Base-by-base conservation (phyloP, 257 asterid genomes). In the Thymus mandschuricus region DNA sequence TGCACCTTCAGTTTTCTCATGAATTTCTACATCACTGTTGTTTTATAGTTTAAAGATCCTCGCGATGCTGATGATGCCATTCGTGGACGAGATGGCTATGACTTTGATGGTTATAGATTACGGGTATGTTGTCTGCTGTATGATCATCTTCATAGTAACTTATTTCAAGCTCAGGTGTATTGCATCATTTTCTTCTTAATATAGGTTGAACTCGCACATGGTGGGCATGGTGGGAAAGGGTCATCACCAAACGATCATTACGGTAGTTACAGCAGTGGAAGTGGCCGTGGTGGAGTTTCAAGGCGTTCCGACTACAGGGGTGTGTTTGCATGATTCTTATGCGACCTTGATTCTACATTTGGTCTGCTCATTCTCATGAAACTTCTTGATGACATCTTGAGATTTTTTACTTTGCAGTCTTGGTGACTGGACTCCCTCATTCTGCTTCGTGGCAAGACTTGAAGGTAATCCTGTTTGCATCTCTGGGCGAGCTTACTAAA, bases 361-460 rank as follows among this genome's bases (percentile, higher is more conserved):
- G 10, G 64, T 11, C 54, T 54, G 38, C 41, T 69, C 55, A 33
- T 13, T 1, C 35, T 30, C 9, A 31, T 55, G 57, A 12, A 41
- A 40, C 31, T 31, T 69, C 29, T 43, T 64, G 38, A 64, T 44
- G 28, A 59, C 27, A 2, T 31, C 45, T 59, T 59, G 28, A 2
- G 64, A 59, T 59, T 59, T 57, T 9, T 13, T 31, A 6, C 12
- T 51, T 43, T 78, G 81, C 87, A 91, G 96, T 89, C 31, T 54
- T 87, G 91, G 87, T 91, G 72, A 84, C 95, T 73, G 93, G 96
- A 33, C 86, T 91, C 62, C 97, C 97, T 60, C 74, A 88, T 79
- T 89, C 96, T 76, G 96, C 97, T 52, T 89, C 97, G 34, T 91
- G 96, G 97, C 96, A 91, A 80, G 96, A 91, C 79, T 79, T 91